Evolutionary conservation across 495 filamentous ascomycete genomes (phyloP), one percentile per base, ranked within the genome.

Genomic region (Xylaria cubensis): DNA sequence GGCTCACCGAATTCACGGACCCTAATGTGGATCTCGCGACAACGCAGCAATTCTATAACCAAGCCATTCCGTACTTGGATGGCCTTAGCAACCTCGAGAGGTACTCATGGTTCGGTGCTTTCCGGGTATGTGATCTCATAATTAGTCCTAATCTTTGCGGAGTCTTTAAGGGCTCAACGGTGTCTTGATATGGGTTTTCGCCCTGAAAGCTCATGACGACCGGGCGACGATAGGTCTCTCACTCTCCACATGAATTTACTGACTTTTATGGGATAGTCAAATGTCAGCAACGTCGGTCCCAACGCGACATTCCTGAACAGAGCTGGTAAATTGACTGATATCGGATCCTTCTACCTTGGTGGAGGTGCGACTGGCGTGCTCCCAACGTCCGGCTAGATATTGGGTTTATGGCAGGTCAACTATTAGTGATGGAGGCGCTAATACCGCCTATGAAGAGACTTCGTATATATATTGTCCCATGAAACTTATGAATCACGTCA

Each of bases 1-100:
- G 51, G 51, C 51, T 55, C 24, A 55, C 51, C 51, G 51, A 55
- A 55, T 26, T 55, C 51, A 55, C 51, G 51, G 24, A 55, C 26
- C 51, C 51, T 24, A 55, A 55, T 55, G 51, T 55, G 51, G 51
- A 55, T 55, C 51, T 55, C 0, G 24, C 51, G 15, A 29, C 51
- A 55, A 26, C 51, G 24, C 51, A 55, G 24, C 51, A 55, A 29
- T 55, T 55, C 12, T 55, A 55, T 29, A 55, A 55, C 24, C 51
- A 55, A 24, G 21, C 51, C 24, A 55, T 55, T 12, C 51, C 51
- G 5, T 55, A 55, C 51, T 55, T 55, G 24, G 51, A 55, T 55
- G 24, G 24, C 24, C 51, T 55, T 29, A 55, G 51, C 24, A 55
- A 55, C 12, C 24, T 55, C 17, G 51, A 55, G 51, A 12, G 51